A percentile compares a stretch with the other conserved stretches of the same genome.
These are phyloP conservation scores for Auricularia cornea DNA, from an alignment of 768 basidiomycete genomes.

Conservation along the genomic window DNA sequence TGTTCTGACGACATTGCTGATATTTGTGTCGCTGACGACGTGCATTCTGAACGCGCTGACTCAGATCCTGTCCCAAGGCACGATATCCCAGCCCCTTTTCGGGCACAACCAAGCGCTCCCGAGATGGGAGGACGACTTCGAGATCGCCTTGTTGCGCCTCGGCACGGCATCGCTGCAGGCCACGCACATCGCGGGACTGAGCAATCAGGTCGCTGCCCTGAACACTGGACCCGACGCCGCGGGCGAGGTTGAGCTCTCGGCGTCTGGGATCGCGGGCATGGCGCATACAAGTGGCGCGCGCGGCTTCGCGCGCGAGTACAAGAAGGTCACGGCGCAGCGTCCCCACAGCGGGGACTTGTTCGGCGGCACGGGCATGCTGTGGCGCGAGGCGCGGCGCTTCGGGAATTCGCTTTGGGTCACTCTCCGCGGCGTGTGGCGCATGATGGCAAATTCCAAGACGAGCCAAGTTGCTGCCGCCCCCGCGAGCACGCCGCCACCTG, in stretches of 20 bases:
- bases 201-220: constrained; percentile 51
- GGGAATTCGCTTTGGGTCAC: constrained; percentile 19
- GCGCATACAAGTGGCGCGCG: constrained; percentile 23
- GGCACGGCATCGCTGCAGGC: constrained; percentile 72
- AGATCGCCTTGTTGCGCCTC: constrained; percentile 58
- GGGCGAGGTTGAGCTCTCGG: constrained; percentile 32
- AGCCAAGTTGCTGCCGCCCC: neutral
- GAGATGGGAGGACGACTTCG: constrained; percentile 65
- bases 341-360: constrained; percentile 31
- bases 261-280: constrained; percentile 33
- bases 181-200: constrained; percentile 60
- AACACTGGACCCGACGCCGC: constrained; percentile 9
- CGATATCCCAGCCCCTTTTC: constrained; percentile 50
- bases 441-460: constrained; percentile 11
- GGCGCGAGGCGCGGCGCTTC: constrained; percentile 34
- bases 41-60: constrained; percentile 53
- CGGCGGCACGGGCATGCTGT: constrained; percentile 31
- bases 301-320: constrained; percentile 47
- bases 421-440: constrained; percentile 15
- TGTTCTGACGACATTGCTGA: constrained; percentile 57
- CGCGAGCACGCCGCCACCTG: constrained; percentile 10
- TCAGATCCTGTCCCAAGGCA: constrained; percentile 56
- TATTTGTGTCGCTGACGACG: constrained; percentile 50
- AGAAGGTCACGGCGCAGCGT: constrained; percentile 26
- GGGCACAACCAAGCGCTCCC: constrained; percentile 38